Evolutionary conservation across 306 rosid genomes (phyloP).

Genomic region (Inga laurina): DNA sequence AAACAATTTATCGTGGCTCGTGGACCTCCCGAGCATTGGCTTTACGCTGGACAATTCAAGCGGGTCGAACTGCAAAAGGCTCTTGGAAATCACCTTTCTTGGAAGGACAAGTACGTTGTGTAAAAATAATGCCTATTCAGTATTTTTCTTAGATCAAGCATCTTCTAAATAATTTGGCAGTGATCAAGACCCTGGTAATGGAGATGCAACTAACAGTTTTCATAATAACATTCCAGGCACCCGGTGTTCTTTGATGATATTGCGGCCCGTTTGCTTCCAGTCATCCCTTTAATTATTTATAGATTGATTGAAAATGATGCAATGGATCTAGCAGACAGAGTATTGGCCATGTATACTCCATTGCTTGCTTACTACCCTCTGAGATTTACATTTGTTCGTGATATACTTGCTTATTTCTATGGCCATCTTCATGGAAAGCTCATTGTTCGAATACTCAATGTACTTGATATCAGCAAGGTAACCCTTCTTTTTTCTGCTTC

Average conservation of each 20-base stretch:
- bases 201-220: constrained; percentile 19
- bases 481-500: constrained; percentile 22
- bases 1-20: constrained; percentile 60
- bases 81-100: constrained; percentile 92
- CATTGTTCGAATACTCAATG: constrained; percentile 73
- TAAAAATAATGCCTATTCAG: constrained; percentile 14
- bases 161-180: constrained; percentile 1
- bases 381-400: constrained; percentile 95
- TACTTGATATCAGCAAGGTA: constrained; percentile 89
- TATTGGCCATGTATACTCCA: constrained; percentile 61
- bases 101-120: constrained; percentile 84
- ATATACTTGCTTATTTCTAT: constrained; percentile 95
- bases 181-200: neutral
- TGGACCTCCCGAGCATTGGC: constrained; percentile 90
- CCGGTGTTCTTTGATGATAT: constrained; percentile 93
- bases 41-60: constrained; percentile 59
- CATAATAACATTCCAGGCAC: constrained; percentile 55
- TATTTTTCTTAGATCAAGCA: constrained; percentile 27
- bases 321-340: constrained; percentile 77
- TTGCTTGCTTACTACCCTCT: constrained; percentile 83
- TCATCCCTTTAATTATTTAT: constrained; percentile 87
- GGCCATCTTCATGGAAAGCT: constrained; percentile 89
- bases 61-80: constrained; percentile 87
- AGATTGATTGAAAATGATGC: constrained; percentile 95
- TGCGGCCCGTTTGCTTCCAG: constrained; percentile 93